Conservation (phyloP, 2,329 filamentous ascomycete species). For the Ophiostoma sp. region DNA sequence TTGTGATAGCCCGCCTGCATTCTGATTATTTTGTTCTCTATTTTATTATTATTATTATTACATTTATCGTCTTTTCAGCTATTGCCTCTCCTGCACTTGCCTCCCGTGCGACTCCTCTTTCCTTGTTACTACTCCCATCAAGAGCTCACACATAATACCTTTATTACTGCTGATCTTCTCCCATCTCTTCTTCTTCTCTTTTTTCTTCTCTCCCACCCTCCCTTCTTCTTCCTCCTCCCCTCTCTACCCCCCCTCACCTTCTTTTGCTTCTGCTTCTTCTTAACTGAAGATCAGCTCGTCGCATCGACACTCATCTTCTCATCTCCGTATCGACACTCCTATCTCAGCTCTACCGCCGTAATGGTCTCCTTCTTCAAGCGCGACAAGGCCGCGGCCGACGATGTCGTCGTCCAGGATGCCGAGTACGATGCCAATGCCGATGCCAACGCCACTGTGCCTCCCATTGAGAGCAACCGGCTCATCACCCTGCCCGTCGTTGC, state of each 20-base stretch:
- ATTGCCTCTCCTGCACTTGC: background rate
- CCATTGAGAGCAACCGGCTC: slow-evolving; percentile 19
- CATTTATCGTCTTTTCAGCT: background rate
- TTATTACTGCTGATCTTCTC: background rate
- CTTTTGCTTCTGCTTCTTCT: background rate
- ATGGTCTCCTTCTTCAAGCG: slow-evolving; percentile 24
- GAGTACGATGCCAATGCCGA: slow-evolving; percentile 6
- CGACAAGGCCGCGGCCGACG: slow-evolving; percentile 13
- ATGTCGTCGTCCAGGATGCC: slow-evolving; percentile 5
- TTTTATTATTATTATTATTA: background rate
- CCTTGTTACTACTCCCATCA: background rate
- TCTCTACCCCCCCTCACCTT: background rate
- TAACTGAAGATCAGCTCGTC: background rate
- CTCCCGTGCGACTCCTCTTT: too few species aligned
- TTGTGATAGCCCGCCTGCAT: background rate
- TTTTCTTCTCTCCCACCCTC: background rate
- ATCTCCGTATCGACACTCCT: too few species aligned
- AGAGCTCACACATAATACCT: background rate
- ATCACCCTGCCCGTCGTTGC: slow-evolving; percentile 66
- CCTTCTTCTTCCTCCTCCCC: background rate
- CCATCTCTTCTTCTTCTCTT: background rate
- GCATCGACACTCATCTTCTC: background rate
- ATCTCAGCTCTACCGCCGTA: background rate
- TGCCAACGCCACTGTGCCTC: slow-evolving; percentile 8
- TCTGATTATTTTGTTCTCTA: background rate